Evolutionary conservation across 257 asterid genomes (phyloP).

Genomic region (Cordia subcordata): DNA sequence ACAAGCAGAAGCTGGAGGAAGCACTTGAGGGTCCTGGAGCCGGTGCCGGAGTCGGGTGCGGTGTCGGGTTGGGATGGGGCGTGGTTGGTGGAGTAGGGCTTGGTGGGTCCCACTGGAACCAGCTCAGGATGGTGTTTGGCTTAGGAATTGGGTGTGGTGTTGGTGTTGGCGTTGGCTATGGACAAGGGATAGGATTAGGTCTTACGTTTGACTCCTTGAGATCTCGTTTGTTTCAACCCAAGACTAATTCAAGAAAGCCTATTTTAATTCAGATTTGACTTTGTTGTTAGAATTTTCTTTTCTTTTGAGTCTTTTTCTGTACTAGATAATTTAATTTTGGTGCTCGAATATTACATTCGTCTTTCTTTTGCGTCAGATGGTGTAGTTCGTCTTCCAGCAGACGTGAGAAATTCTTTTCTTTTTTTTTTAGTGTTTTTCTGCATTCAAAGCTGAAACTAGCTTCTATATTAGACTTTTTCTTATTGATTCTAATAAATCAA

Average conservation of each 20-base stretch:
- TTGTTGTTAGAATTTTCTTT: constrained; percentile 2
- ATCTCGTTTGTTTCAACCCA: constrained; percentile 25
- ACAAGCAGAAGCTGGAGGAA: constrained; percentile 32
- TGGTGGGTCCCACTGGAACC: constrained; percentile 58
- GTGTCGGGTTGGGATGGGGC: constrained; percentile 71
- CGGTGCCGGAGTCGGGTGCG: constrained; percentile 79
- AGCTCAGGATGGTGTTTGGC: constrained; percentile 50
- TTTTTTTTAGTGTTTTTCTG: no score
- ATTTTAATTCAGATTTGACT: constrained; percentile 23
- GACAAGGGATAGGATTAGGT: constrained; percentile 71
- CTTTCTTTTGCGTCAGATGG: no score
- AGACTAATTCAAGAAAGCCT: constrained; percentile 38
- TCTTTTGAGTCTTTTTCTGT: not conserved
- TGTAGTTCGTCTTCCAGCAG: no score
- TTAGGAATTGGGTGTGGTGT: constrained; percentile 77
- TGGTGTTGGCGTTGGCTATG: constrained; percentile 76
- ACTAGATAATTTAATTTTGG: not conserved
- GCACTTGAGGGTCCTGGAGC: constrained; percentile 67
- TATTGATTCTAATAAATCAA: no score
- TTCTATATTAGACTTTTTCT: no score
- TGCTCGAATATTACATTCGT: no score
- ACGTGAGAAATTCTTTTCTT: no score
- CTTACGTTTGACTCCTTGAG: constrained; percentile 39
- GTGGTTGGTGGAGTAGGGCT: constrained; percentile 54
- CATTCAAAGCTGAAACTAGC: no score